phyloP scores from a whole-genome alignment of 192 early-diverging fungal species.

The Gaertneriomyces sp. region DNA sequence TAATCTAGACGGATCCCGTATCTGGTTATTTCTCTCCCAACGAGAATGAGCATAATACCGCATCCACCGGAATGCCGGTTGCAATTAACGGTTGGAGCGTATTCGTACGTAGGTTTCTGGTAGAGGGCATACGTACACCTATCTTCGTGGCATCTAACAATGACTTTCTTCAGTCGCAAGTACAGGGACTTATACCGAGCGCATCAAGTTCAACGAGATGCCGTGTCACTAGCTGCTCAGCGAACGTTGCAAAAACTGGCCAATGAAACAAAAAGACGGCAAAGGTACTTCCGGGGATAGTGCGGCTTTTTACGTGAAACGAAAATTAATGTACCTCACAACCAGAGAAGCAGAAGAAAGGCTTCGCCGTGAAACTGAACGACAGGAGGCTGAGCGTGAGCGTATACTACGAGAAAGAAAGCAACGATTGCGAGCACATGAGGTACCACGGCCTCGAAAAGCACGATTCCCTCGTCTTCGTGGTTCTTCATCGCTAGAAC shows the following conservation, averaged over 20 bases:
- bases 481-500: no score
- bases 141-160: no score
- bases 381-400: conserved; percentile 3
- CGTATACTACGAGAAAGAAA: conserved; percentile 5
- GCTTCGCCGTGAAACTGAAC: not conserved
- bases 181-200: conserved; percentile 1
- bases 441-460: not conserved
- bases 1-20: no score
- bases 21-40: no score
- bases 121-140: no score
- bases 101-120: no score
- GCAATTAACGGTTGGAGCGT: no score
- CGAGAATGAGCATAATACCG: no score
- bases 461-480: not conserved
- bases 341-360: not conserved
- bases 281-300: not conserved
- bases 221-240: conserved; percentile 2
- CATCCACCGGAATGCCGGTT: no score
- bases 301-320: no score
- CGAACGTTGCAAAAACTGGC: conserved; percentile 4
- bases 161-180: not conserved
- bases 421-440: not conserved
- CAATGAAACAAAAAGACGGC: conserved; percentile 8
- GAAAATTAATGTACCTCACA: not conserved
- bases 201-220: not conserved